A percentile compares a stretch with the other conserved stretches of the same genome.
These are phyloP conservation scores for Cladosporium oxysporum DNA, from an alignment of 2,329 filamentous ascomycete species.

Conservation along the genomic window DNA sequence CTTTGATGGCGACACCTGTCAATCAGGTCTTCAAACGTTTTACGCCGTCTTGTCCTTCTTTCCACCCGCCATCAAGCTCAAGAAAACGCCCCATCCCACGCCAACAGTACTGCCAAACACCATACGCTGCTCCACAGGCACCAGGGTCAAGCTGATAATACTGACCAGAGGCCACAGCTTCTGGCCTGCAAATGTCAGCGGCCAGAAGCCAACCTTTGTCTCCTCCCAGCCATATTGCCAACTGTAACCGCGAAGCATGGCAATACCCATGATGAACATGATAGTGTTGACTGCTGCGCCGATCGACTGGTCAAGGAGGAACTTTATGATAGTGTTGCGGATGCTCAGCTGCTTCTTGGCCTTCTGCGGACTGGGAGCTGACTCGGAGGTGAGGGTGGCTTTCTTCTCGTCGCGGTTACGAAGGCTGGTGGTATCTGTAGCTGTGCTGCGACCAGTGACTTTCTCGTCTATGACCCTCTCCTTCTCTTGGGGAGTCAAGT, in stretches of 20 bases:
- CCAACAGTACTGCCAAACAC: conserved; percentile 72
- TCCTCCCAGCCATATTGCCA: conserved; percentile 24
- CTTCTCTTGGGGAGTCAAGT: conserved; percentile 32
- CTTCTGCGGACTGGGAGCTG: conserved; percentile 12
- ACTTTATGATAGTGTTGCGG: conserved; percentile 67
- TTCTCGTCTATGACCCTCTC: conserved; percentile 34
- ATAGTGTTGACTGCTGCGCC: conserved; percentile 67
- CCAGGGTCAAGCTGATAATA: conserved; percentile 68
- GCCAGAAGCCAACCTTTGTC: conserved; percentile 36
- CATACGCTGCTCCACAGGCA: conserved; percentile 70
- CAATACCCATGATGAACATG: conserved; percentile 62
- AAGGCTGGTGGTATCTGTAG: conserved; percentile 45
- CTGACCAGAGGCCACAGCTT: conserved; percentile 73
- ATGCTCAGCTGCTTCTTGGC: conserved; percentile 49
- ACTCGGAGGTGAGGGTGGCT: conserved; percentile 14
- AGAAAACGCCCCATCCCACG: conserved; percentile 72
- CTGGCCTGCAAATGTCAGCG: conserved; percentile 68
- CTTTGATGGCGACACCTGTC: background rate
- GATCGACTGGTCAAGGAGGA: conserved; percentile 67
- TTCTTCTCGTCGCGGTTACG: conserved; percentile 34
- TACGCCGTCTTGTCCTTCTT: conserved; percentile 10
- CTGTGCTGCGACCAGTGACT: conserved; percentile 34
- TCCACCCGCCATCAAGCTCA: conserved; percentile 46
- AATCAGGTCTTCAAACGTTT: background rate
- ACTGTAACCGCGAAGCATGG: conserved; percentile 51